Evolutionary conservation across 169 alveolate species (phyloP).

Genomic region (Besnoitia besnoiti): DNA sequence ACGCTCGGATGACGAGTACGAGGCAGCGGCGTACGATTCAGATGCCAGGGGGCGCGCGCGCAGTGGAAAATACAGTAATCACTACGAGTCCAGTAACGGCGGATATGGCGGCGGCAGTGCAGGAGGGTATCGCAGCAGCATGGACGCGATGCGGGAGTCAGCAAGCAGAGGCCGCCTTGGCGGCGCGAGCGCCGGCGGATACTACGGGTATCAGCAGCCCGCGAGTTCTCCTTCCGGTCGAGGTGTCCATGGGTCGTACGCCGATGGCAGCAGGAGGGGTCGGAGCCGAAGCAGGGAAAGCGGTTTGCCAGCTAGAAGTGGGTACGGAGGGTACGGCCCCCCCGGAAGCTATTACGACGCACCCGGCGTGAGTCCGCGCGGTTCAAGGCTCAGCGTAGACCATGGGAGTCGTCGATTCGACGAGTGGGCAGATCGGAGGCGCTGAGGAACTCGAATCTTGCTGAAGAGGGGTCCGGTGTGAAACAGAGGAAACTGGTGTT

Average conservation of each 20-base stretch:
- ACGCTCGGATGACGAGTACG: constrained; percentile 36
- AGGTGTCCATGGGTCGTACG: not conserved
- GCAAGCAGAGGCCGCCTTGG: not conserved
- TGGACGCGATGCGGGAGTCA: not conserved
- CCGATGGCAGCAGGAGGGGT: not conserved
- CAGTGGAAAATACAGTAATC: not conserved
- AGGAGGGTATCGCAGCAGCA: not conserved
- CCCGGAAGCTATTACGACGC: not conserved
- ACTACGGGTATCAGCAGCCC: not conserved
- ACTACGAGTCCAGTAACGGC: not conserved
- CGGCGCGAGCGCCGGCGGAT: not conserved
- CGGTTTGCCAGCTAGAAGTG: not conserved
- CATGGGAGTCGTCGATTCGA: constrained; percentile 4
- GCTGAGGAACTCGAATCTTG: too few species aligned
- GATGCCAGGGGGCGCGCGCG: not conserved
- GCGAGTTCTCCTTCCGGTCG: not conserved
- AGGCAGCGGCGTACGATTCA: not conserved
- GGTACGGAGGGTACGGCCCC: not conserved
- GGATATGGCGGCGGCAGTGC: not conserved
- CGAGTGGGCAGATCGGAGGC: constrained; percentile 30
- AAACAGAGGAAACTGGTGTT: not conserved
- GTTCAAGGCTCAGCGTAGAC: not conserved
- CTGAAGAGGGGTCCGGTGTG: too few species aligned
- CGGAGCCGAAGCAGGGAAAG: constrained; percentile 25
- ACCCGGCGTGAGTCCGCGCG: not conserved